A percentile compares a stretch with the other conserved stretches of the same genome.
These are phyloP conservation scores for Aureobasidium sp. DNA, from an alignment of 2,329 filamentous ascomycete genomes.

Conservation along the genomic window DNA sequence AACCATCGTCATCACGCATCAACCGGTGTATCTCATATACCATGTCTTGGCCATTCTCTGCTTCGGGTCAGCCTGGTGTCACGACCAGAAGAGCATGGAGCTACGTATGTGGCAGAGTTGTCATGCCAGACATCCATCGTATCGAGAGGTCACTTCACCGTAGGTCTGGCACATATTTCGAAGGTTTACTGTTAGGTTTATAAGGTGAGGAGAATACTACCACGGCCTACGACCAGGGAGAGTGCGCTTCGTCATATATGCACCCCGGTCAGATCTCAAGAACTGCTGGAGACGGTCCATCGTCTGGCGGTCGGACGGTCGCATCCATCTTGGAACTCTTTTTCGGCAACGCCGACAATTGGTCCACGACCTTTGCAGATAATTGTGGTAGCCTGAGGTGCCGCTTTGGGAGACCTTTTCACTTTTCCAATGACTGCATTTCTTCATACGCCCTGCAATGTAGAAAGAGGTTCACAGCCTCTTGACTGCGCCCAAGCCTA, in stretches of 20 bases:
- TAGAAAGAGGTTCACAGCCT: background rate
- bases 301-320: background rate
- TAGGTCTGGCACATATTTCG: background rate
- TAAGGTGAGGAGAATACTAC: slow-evolving; percentile 3
- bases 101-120: slow-evolving; percentile 1
- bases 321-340: background rate
- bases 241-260: background rate
- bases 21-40: background rate
- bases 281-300: background rate
- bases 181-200: background rate
- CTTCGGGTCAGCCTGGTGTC: background rate
- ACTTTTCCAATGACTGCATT: background rate
- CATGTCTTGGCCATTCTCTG: background rate
- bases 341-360: background rate
- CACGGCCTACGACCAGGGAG: background rate
- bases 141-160: background rate
- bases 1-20: background rate
- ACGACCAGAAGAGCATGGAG: background rate
- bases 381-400: slow-evolving; percentile 2
- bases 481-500: background rate
- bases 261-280: background rate
- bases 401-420: slow-evolving; percentile 3
- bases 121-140: background rate
- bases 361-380: background rate
- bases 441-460: background rate